Conservation (phyloP, 495 filamentous ascomycete species). For the Annulohypoxylon stygium region DNA sequence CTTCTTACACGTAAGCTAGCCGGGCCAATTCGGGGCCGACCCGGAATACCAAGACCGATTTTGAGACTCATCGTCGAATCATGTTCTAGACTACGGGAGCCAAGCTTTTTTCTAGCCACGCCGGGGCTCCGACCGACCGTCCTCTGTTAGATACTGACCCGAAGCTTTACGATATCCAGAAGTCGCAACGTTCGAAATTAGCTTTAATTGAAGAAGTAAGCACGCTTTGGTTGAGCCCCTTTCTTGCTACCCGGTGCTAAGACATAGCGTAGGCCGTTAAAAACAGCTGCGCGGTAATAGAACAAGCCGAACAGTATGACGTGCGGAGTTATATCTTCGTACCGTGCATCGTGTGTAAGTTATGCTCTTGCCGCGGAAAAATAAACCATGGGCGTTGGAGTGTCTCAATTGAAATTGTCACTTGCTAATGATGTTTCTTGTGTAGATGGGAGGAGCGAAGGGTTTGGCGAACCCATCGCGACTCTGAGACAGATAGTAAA, state of each 20-base stretch:
- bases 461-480: conserved; percentile 64
- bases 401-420: not conserved
- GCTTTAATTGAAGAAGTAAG: conserved; percentile 1
- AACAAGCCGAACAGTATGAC: conserved; percentile 53
- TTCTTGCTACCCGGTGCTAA: conserved; percentile 2
- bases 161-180: conserved; percentile 58
- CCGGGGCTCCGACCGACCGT: conserved; percentile 50
- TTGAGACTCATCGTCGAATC: not conserved
- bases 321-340: conserved; percentile 63
- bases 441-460: conserved; percentile 59
- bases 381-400: not conserved
- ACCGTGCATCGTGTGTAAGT: conserved; percentile 61
- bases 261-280: conserved; percentile 45
- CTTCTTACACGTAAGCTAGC: conserved; percentile 56
- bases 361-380: not conserved
- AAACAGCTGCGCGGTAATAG: conserved; percentile 56
- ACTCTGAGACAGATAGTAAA: conserved; percentile 59
- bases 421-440: not conserved
- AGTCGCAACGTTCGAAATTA: conserved; percentile 32
- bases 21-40: not conserved
- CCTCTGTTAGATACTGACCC: conserved; percentile 60
- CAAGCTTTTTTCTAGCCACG: conserved; percentile 50
- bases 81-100: conserved; percentile 48
- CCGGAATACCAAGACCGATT: not conserved
- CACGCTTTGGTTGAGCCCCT: not conserved